A percentile compares a stretch with the other conserved stretches of the same genome.
phyloP scores from a whole-genome alignment of 305 asterid genomes.

The Fraxinus albicans region DNA sequence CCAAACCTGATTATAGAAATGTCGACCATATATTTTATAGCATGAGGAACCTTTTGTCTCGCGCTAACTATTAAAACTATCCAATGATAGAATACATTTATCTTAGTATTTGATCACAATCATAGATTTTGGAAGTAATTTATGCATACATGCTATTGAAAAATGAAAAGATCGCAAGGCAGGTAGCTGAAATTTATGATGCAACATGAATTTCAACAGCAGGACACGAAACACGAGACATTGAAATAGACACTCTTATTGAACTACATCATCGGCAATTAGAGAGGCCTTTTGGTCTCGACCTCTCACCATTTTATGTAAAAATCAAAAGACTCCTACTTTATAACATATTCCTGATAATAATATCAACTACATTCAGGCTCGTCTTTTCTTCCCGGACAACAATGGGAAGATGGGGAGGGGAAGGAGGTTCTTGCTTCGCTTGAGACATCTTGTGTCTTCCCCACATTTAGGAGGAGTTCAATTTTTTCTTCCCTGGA shows the following conservation, averaged over 20 bases:
- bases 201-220: not conserved
- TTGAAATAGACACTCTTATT: not conserved
- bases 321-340: not conserved
- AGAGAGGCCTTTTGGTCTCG: not conserved
- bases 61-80: too few species aligned
- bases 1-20: not conserved
- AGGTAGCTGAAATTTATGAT: not conserved
- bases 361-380: not conserved
- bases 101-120: not conserved
- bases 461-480: not conserved
- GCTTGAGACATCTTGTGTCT: not conserved
- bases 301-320: not conserved
- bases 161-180: not conserved
- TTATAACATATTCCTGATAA: not conserved
- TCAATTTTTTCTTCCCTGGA: not conserved
- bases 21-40: not conserved
- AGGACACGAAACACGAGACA: not conserved
- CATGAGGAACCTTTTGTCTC: not conserved
- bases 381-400: not conserved
- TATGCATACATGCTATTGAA: not conserved
- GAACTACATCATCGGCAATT: not conserved
- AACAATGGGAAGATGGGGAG: not conserved
- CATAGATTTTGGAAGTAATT: not conserved
- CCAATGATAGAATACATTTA: too few species aligned
- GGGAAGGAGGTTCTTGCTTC: not conserved